Percentiles rank a stretch among this genome's conserved stretches.
These are phyloP conservation scores for Barnettozyma sp. DNA, from an alignment of 805 yeast genomes.

Conservation along the genomic window DNA sequence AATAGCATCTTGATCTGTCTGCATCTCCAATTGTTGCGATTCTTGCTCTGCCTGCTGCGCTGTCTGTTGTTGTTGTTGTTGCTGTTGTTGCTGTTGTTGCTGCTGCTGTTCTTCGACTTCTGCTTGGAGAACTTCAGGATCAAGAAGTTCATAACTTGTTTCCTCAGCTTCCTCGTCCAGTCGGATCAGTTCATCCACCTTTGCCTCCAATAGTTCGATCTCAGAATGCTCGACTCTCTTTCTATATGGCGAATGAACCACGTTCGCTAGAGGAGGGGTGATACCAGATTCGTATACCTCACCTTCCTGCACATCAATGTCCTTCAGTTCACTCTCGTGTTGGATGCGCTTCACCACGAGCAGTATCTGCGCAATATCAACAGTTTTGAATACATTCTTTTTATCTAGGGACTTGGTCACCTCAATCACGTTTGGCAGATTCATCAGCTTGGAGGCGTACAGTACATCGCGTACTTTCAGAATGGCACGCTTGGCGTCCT, in stretches of 20 bases:
- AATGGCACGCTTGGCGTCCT: slow-evolving; percentile 72
- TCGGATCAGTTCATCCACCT: slow-evolving; percentile 67
- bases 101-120: slow-evolving; percentile 4
- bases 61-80: too few relatives aligned
- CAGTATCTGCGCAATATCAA: slow-evolving; percentile 82
- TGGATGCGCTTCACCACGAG: slow-evolving; percentile 56
- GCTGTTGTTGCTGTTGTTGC: too few relatives aligned
- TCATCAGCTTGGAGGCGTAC: slow-evolving; percentile 82
- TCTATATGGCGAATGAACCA: slow-evolving; percentile 62
- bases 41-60: too few relatives aligned
- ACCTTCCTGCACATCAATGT: slow-evolving; percentile 29
- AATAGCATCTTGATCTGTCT: slow-evolving; percentile 16
- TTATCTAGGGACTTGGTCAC: slow-evolving; percentile 83
- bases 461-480: slow-evolving; percentile 60
- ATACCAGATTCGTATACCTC: slow-evolving; percentile 57
- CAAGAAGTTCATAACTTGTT: slow-evolving; percentile 67
- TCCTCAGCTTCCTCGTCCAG: slow-evolving; percentile 83
- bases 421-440: slow-evolving; percentile 83
- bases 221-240: slow-evolving; percentile 62
- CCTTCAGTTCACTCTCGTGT: slow-evolving; percentile 41
- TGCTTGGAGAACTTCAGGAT: slow-evolving; percentile 34
- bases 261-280: slow-evolving; percentile 71
- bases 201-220: slow-evolving; percentile 69
- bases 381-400: slow-evolving; percentile 79
- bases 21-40: too few relatives aligned